These are phyloP conservation scores for Hypoxylon perforatum DNA, from an alignment of 495 filamentous ascomycete genomes.

Conservation along the genomic window DNA sequence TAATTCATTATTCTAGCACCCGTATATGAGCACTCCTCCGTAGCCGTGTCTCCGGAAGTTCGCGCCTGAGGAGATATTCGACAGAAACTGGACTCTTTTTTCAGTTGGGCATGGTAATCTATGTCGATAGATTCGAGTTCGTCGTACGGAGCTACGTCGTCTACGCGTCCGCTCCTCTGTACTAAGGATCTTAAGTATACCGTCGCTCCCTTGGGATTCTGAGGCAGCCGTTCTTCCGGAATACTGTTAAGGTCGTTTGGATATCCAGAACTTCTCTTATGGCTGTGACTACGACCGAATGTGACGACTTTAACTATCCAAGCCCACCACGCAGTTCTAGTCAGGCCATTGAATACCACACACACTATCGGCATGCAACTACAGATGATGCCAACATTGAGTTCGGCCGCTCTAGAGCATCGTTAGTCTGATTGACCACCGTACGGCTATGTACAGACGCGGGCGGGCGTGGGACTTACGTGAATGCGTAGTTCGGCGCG, in stretches of 20 bases:
- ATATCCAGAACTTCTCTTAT: not conserved
- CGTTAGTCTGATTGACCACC: not conserved
- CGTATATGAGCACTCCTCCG: not conserved
- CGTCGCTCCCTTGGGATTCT: not conserved
- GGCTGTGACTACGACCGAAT: not conserved
- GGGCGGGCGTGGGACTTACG: no score
- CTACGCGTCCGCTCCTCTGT: not conserved
- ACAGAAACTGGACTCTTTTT: not conserved
- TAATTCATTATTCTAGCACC: not conserved
- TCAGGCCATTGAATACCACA: not conserved
- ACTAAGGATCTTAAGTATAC: not conserved
- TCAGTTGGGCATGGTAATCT: constrained; percentile 1
- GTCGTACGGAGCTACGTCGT: not conserved
- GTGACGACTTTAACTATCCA: not conserved
- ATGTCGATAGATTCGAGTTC: constrained; percentile 4
- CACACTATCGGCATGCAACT: constrained; percentile 10
- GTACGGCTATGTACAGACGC: no score
- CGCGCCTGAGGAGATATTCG: not conserved
- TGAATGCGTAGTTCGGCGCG: not conserved
- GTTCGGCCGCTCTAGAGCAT: constrained; percentile 7
- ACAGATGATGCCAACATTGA: constrained; percentile 8
- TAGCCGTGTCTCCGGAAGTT: no score
- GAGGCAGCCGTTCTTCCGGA: not conserved
- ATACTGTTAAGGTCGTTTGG: not conserved
- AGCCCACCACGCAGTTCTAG: not conserved